A percentile compares a stretch with the other conserved stretches of the same genome.
Conservation (phyloP, 2,329 filamentous ascomycete species). For the Xylariaceae sp. region DNA sequence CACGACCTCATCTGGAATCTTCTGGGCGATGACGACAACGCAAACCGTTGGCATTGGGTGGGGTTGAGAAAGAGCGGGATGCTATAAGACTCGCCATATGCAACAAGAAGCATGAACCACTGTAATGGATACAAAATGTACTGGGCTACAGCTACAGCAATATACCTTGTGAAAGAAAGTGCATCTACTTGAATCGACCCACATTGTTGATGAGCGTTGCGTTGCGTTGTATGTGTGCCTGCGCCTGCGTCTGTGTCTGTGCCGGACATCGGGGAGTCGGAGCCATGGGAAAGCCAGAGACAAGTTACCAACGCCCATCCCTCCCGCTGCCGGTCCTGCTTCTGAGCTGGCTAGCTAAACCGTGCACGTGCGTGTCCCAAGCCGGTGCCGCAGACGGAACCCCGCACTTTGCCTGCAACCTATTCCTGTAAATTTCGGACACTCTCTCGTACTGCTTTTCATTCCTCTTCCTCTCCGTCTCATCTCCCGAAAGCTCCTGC, state of each 20-base stretch:
- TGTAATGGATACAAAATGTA: neutral
- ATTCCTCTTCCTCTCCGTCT: neutral
- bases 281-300: too few relatives aligned
- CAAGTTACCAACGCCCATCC: too few relatives aligned
- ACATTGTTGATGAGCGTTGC: neutral
- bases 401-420: constrained; percentile 3
- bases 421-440: constrained; percentile 1
- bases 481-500: too few relatives aligned
- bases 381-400: neutral
- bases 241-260: too few relatives aligned
- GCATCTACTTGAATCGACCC: neutral
- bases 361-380: constrained; percentile 2
- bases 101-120: neutral
- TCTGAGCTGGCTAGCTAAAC: neutral
- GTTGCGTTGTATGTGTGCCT: neutral
- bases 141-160: neutral
- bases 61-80: constrained; percentile 10
- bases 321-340: neutral
- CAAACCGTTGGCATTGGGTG: constrained; percentile 3
- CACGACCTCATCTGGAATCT: too few relatives aligned
- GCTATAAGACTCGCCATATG: neutral
- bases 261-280: too few relatives aligned
- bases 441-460: neutral
- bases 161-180: neutral
- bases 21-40: neutral